Percentiles rank a stretch among this genome's conserved stretches.
Conservation (phyloP, 2,329 filamentous ascomycete genomes). For the Botrytis aclada region DNA sequence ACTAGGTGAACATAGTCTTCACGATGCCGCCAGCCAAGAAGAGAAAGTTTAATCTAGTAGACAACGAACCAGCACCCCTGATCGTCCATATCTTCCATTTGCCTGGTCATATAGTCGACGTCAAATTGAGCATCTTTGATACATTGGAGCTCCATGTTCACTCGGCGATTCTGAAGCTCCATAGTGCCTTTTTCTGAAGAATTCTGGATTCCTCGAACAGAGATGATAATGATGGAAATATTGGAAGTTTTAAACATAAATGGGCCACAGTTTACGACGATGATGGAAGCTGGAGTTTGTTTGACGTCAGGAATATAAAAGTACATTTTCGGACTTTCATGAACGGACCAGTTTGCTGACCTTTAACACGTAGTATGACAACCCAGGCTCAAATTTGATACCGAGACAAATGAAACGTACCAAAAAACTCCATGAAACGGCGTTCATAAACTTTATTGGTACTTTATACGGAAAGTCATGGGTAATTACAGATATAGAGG, state of each 20-base stretch:
- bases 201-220: neutral
- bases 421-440: neutral
- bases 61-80: neutral
- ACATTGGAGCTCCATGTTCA: neutral
- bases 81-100: neutral
- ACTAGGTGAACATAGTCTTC: neutral
- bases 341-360: neutral
- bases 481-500: neutral
- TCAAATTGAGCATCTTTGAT: neutral
- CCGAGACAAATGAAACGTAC: neutral
- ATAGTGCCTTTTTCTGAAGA: neutral
- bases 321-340: neutral
- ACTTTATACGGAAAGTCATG: neutral
- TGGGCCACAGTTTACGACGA: neutral
- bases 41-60: neutral
- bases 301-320: neutral
- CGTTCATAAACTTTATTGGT: neutral
- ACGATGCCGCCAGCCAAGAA: neutral
- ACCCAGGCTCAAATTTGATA: neutral
- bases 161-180: neutral
- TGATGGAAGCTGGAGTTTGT: neutral
- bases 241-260: neutral
- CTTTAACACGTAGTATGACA: neutral
- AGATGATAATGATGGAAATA: neutral
- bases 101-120: neutral